Base-by-base conservation (phyloP, 768 basidiomycete species). In the Pisolithus marmoratus region DNA sequence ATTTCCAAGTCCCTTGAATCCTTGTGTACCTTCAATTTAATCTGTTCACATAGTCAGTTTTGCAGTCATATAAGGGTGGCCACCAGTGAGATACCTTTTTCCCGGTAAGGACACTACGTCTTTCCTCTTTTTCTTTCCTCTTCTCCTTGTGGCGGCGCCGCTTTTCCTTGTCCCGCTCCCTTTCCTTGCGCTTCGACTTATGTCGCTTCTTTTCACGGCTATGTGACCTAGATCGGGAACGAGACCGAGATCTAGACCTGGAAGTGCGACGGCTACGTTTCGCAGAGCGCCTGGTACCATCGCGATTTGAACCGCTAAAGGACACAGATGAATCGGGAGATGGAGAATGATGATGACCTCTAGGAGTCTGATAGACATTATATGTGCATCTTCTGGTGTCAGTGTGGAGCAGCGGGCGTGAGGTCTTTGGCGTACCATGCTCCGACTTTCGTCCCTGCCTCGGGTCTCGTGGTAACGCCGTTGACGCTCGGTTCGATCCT, bases 11-110 rank as follows among this genome's bases (percentile, higher is more conserved):
- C 82, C 19, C 67, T 74, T 38, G 75, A 76, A 48, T 80, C 79
- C 59, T 79, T 81, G 70, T 78, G 80, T 12, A 84, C 78, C 62
- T 81, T 83, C 38, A 83, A 63, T 61, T 83, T 83, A 45, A 83
- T 83, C 82, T 83, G 52, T 19, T 22, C 40, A 20, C 7, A 40
- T 2, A 4, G 47, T 36, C 15, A 31, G 17, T 22, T 17, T 27
- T 20, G 12, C 34, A 12, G 34, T 17, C 34, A 0, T 4, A 27
- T 52, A 38, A 3, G 17, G 4, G 3, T 22, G 0, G 19, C 7
- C 15, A n/a, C 8, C 8, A 37, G 26, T 24, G 22, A 46, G 37
- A 41, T 51, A 78, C 81, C 78, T 81, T 83, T 60, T 83, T 83
- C 1, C 82, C 82, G 3, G 82, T 84, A 54, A 84, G 57, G 26